Percentiles rank a stretch among this genome's conserved stretches.
These are phyloP conservation scores for Fusarium nurragi DNA, from an alignment of 2,329 filamentous ascomycete species.

Conservation along the genomic window DNA sequence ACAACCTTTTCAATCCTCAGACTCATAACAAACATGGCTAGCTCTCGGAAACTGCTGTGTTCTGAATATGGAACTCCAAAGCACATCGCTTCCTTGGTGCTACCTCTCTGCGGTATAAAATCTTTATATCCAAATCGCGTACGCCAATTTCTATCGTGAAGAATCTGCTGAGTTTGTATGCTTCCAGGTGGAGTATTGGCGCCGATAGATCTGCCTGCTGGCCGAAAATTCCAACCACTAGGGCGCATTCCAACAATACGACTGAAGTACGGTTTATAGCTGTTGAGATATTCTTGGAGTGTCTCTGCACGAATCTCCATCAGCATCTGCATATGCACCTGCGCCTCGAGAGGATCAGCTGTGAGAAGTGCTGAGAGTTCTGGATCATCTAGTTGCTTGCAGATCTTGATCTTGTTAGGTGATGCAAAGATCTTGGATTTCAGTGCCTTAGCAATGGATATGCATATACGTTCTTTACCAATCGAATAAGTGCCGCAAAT, in stretches of 20 bases:
- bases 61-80: constrained; percentile 97
- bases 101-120: constrained; percentile 83
- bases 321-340: constrained; percentile 97
- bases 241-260: constrained; percentile 91
- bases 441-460: constrained; percentile 88
- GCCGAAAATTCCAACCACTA: constrained; percentile 92
- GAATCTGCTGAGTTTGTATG: constrained; percentile 60
- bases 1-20: constrained; percentile 89
- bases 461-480: constrained; percentile 94
- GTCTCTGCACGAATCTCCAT: constrained; percentile 95
- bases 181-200: constrained; percentile 60
- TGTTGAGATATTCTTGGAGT: constrained; percentile 85
- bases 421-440: constrained; percentile 90
- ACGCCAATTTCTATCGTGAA: constrained; percentile 75
- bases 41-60: constrained; percentile 92
- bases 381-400: constrained; percentile 83
- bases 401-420: constrained; percentile 83
- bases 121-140: constrained; percentile 76
- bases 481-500: constrained; percentile 98
- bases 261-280: constrained; percentile 82
- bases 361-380: constrained; percentile 84
- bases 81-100: constrained; percentile 82
- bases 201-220: constrained; percentile 66
- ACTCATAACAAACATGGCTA: constrained; percentile 92
- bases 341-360: constrained; percentile 80